Evolutionary conservation across 345 rosid species (phyloP).

Genomic region (Lepidium didymum): DNA sequence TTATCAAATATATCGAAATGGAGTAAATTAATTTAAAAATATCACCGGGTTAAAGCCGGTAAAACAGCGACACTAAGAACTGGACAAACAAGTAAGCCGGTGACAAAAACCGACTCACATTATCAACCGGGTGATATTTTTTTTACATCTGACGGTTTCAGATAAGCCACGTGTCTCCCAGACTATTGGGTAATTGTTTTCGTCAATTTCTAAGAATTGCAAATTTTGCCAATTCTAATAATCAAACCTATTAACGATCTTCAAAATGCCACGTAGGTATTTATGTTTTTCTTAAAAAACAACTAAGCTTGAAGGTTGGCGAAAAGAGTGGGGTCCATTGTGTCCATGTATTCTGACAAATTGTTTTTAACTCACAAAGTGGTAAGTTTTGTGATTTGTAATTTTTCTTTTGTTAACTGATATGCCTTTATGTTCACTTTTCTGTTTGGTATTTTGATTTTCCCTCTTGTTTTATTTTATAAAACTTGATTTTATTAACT

Average conservation of each 20-base stretch:
- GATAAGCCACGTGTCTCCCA: slow-evolving; percentile 13
- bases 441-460: not conserved
- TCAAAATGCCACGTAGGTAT: not conserved
- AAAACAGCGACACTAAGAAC: not conserved
- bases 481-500: too few species aligned
- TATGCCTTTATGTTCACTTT: too few species aligned
- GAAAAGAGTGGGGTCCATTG: not conserved
- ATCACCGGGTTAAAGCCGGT: slow-evolving; percentile 17
- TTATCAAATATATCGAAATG: slow-evolving; percentile 9
- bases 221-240: not conserved
- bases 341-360: not conserved
- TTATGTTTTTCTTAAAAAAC: too few species aligned
- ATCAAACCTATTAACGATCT: not conserved
- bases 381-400: slow-evolving; percentile 1
- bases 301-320: not conserved
- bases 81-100: slow-evolving; percentile 15
- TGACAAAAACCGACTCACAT: slow-evolving; percentile 16
- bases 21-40: not conserved
- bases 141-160: slow-evolving; percentile 11
- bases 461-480: too few species aligned
- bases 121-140: slow-evolving; percentile 15
- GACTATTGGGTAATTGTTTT: slow-evolving; percentile 8
- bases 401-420: too few species aligned
- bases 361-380: not conserved
- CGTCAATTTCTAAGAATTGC: slow-evolving; percentile 10